Base-by-base conservation (phyloP, 1,284 basidiomycete species). In the Cystobasidiaceae sp. region DNA sequence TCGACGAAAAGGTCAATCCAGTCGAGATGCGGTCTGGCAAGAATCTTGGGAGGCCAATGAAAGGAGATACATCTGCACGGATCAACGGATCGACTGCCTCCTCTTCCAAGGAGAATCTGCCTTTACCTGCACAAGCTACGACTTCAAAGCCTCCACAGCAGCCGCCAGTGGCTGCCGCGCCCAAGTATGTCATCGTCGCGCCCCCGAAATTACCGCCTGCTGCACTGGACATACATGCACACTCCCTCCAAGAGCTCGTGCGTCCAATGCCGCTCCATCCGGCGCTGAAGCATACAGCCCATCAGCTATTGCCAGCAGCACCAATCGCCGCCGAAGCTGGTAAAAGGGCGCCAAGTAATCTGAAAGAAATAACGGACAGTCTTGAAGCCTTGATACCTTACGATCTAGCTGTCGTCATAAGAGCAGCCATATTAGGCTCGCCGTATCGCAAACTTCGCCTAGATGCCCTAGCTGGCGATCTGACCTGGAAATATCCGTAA, bases 371-470 rank as follows among this genome's bases (percentile, higher is more conserved):
- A 7, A 44, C 13, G n/a, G 19, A 56, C 21, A 23, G 11, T 11
- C 37, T 39, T 39, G 11, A 39, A n/a, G 37, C 7, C n/a, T n/a
- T n/a, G n/a, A 44, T 56, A 44, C 50, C 49, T 4, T 54, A 54
- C 25, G 33, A 37, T 25, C 27, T 39, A 3, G 28, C 15, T 11
- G 41, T 62, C 15, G 37, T 49, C 2, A 15, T 44, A 8, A 28
- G 60, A 51, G 60, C 60, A 21, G 60, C 48, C 13, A 62, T 62
- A 25, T 25, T 62, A n/a, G 60, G 60, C 13, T 34, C 49, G 9
- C 48, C 49, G 5, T 25, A 11, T n/a, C n/a, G 50, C 13, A 54
- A 51, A 11, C 33, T 52, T 17, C 28, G 30, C 8, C 6, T 62
- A 41, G 13, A 43, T 17, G 28, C 9, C 2, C 3, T 62, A 4